phyloP scores from a whole-genome alignment of 495 filamentous ascomycete species.

The Umbilicaria muhlenbergii region DNA sequence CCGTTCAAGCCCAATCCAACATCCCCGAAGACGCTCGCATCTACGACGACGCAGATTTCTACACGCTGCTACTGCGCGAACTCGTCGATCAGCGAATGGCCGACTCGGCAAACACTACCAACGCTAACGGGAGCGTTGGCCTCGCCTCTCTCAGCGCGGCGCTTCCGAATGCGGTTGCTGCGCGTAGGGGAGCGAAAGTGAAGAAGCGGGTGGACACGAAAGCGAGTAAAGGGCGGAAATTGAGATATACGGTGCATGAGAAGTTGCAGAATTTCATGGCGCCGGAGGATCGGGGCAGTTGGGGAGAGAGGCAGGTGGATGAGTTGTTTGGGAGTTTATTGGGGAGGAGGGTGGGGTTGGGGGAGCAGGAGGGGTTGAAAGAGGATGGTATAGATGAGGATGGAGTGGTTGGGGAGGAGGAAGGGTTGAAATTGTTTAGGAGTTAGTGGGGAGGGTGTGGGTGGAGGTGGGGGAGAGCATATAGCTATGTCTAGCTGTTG shows the following conservation, averaged over 20 bases:
- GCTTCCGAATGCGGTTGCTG: constrained; percentile 32
- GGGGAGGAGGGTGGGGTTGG: constrained; percentile 58
- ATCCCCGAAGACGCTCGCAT: constrained; percentile 22
- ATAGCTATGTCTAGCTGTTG: no score
- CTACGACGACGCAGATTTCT: constrained; percentile 90
- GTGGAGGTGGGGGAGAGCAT: no score
- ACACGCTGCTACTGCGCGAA: constrained; percentile 79
- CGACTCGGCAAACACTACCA: not conserved
- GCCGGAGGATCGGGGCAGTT: constrained; percentile 60
- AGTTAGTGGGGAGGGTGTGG: constrained; percentile 14
- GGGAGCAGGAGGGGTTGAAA: constrained; percentile 47
- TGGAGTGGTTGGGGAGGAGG: constrained; percentile 43
- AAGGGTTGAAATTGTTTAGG: constrained; percentile 62
- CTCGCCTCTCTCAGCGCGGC: constrained; percentile 19
- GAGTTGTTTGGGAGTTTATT: constrained; percentile 83
- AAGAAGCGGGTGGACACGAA: constrained; percentile 79
- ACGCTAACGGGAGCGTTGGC: not conserved
- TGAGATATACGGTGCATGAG: constrained; percentile 87
- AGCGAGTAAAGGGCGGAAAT: constrained; percentile 87
- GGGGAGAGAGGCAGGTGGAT: constrained; percentile 65
- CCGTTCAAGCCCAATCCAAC: constrained; percentile 38
- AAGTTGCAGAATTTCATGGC: constrained; percentile 98
- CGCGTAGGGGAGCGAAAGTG: constrained; percentile 66
- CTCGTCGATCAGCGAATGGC: constrained; percentile 72
- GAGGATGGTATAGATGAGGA: constrained; percentile 34